Evolutionary conservation across 2,329 filamentous ascomycete genomes (phyloP), one percentile per base, ranked within the genome.

Genomic region (Aspergillus sp.): DNA sequence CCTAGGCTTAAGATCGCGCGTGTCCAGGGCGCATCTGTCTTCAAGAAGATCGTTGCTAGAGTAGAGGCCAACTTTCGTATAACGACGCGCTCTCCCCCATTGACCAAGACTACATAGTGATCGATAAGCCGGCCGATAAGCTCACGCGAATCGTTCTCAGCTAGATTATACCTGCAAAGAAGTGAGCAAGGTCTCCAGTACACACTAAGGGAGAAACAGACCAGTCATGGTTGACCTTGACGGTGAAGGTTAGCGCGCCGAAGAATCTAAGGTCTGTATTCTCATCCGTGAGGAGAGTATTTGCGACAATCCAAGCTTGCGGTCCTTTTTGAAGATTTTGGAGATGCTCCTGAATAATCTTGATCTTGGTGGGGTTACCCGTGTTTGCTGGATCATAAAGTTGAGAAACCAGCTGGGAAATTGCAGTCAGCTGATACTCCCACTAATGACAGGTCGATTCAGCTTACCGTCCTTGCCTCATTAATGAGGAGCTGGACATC

Each of bases 201-300:
- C 26, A 15, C 47, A 39, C n/a, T 49, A 17, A 41, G 36, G 26
- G 38, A 48, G 15, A 13, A 42, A 63, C 80, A 62, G 77, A 89
- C 89, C 87, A 91, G 70, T 95, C 91, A n/a, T 88, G 89, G 71
- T 98, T 97, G 57, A 98, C 85, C 76, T 98, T 99, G 66, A 98
- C 86, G 50, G 91, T 96, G 64, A 97, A 89, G 0, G 93, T 98
- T 58, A 97, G 81, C 30, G 93, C 93, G 13, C 91, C 95, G 71
- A 96, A 96, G 76, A 98, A 98, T 62, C 89, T 89, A 64, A 95
- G 85, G 66, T 93, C 88, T 59, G 89, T 84, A 64, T 90, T 86
- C 20, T 83, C 78, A 59, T 85, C 86, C 50, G 79, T 79, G 11
- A 97, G 79, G 13, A 98, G 80, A 51, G 85, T 85, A 68, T 93